Percentiles rank a stretch among this genome's conserved stretches.
Conservation (phyloP, 78 protist genomes). For the Emiliania huxleyi region DNA sequence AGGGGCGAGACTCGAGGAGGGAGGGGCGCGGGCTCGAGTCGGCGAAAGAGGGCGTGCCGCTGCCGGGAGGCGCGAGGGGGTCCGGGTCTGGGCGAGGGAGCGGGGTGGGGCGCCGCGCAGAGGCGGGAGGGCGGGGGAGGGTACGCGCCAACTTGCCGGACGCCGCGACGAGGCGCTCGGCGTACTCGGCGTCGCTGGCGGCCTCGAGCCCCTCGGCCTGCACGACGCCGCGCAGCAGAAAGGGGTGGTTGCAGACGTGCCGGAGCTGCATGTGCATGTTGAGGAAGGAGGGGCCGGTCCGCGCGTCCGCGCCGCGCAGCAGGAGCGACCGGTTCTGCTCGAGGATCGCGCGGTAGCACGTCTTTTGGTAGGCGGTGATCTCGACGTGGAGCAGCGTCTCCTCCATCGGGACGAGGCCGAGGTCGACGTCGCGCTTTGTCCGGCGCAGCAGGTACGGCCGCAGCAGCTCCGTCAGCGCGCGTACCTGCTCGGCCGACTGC, state of each 20-base stretch:
- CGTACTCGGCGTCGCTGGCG: neutral
- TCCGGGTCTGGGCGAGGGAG: too few relatives aligned
- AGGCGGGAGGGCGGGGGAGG: too few relatives aligned
- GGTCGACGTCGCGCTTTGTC: conserved; percentile 84
- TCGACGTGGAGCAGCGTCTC: conserved; percentile 88
- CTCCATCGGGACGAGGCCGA: neutral
- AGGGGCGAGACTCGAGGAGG: too few relatives aligned
- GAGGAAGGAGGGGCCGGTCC: conserved; percentile 49
- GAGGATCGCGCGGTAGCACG: conserved; percentile 71
- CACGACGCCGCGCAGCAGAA: conserved; percentile 68
- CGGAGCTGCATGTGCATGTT: conserved; percentile 86
- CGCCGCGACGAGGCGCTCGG: conserved; percentile 49
- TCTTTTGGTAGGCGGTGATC: conserved; percentile 70
- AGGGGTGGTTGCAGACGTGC: conserved; percentile 91
- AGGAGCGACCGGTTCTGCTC: conserved; percentile 55
- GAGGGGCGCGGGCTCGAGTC: too few relatives aligned
- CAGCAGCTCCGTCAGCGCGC: conserved; percentile 67
- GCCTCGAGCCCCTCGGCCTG: conserved; percentile 19
- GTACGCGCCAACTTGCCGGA: conserved; percentile 84
- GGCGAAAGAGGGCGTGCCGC: too few relatives aligned
- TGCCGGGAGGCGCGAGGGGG: too few relatives aligned
- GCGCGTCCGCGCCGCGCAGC: conserved; percentile 51
- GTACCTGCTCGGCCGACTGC: conserved; percentile 1
- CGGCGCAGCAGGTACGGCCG: conserved; percentile 84
- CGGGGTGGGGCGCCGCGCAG: too few relatives aligned